Evolutionary conservation across 2,329 filamentous ascomycete species (phyloP).

Genomic region (Pseudogymnoascus destructans): DNA sequence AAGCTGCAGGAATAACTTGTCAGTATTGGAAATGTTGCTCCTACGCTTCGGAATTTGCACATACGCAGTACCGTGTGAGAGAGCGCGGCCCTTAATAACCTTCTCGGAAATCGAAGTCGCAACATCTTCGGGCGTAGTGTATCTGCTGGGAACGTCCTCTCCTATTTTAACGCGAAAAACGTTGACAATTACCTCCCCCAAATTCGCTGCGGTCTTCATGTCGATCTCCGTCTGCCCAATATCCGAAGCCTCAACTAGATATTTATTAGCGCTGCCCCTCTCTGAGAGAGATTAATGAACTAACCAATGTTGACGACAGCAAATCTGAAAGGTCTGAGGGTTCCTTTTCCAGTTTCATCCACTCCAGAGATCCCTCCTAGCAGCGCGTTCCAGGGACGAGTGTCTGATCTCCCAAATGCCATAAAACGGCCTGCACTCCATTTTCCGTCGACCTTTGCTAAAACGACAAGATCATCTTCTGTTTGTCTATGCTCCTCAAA

Average conservation of each 20-base stretch:
- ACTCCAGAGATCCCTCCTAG: too few species aligned
- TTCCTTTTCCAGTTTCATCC: background rate
- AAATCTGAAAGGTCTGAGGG: background rate
- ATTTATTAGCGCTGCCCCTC: background rate
- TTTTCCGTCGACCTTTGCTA: background rate
- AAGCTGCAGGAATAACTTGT: too few species aligned
- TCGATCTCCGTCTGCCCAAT: background rate
- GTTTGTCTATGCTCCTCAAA: background rate
- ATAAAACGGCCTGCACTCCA: background rate
- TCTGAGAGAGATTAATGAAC: background rate
- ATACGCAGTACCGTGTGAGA: background rate
- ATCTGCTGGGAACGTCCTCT: background rate
- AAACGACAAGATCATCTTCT: background rate
- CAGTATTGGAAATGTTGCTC: too few species aligned
- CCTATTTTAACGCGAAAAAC: background rate
- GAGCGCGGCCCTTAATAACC: background rate
- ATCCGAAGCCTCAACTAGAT: background rate
- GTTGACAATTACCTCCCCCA: constrained; percentile 10
- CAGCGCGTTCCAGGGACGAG: too few species aligned
- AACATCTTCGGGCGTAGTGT: background rate
- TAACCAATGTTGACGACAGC: background rate
- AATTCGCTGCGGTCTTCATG: background rate
- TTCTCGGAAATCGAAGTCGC: background rate
- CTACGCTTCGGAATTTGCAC: background rate
- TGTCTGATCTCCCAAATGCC: too few species aligned